Evolutionary conservation across 225 moss, liverwort and hornwort genomes (phyloP), one percentile per base, ranked within the genome.

Genomic region (Pleurozium schreberi): DNA sequence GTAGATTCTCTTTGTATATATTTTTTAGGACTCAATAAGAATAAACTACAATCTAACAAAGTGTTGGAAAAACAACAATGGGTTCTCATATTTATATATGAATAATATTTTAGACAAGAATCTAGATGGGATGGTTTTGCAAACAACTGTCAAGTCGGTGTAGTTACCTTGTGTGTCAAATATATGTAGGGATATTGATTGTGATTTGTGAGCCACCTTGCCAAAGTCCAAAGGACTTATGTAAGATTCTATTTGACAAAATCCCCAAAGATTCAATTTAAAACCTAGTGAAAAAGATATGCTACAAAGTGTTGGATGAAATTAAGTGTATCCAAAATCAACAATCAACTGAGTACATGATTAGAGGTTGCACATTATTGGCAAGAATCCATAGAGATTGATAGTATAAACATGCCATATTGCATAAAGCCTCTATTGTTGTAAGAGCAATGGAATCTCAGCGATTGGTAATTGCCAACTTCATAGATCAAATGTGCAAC

Each of bases 131-230:
- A 43, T 0, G 3, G 2, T 70, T 70, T 70, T 4, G 36, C 70
- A 42, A 14, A 70, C 27, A 70, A 9, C 42, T 26, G 3, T 26
- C 14, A 42, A 42, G 25, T 42, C 8, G 8, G 4, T 23, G 12
- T 68, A n/a, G 7, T 68, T n/a, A 68, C 4, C 1, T n/a, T n/a
- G 23, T 68, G 23, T 40, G 13, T 23, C 40, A 68, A 22, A 68
- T 8, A 12, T n/a, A 1, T 21, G 21, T 4, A 25, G 8, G 14
- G 25, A 0, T 4, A 15, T 27, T 16, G 9, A 71, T 4, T 27
- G 5, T 9, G 3, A 71, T 25, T 42, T 43, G 5, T 5, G 0
- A 43, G 5, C 5, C 0, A 26, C 27, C 3, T 43, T 43, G 5
- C 5, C 43, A 27, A 43, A 16, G 27, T 43, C 27, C 5, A 1